A percentile compares a stretch with the other conserved stretches of the same genome.
Evolutionary conservation across 2,329 filamentous ascomycete species (phyloP).

Genomic region (Fusarium lateritium): DNA sequence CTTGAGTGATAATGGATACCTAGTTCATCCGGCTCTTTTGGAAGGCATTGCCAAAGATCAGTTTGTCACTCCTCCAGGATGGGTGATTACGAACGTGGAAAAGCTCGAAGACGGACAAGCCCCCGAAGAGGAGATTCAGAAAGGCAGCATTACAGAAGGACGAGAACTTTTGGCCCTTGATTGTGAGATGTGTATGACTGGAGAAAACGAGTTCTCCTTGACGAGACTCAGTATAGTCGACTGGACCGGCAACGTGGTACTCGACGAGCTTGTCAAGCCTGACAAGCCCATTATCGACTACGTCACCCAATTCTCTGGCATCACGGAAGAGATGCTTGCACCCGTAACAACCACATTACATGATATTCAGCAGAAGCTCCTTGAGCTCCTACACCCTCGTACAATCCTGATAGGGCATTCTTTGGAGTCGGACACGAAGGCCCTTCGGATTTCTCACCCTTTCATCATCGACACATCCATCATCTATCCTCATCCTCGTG

Average conservation of each 20-base stretch:
- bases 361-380: conserved; percentile 85
- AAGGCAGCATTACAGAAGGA: conserved; percentile 87
- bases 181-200: conserved; percentile 97
- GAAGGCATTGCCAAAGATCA: conserved; percentile 68
- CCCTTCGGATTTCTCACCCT: conserved; percentile 88
- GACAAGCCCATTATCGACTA: conserved; percentile 92
- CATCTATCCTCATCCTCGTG: conserved; percentile 90
- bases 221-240: conserved; percentile 89
- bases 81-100: conserved; percentile 84
- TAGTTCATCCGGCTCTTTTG: conserved; percentile 84
- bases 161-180: conserved; percentile 86
- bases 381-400: conserved; percentile 78
- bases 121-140: conserved; percentile 79
- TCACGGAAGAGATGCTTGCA: conserved; percentile 87
- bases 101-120: conserved; percentile 76
- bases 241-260: conserved; percentile 85
- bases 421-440: conserved; percentile 85
- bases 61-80: conserved; percentile 75
- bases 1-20: conserved; percentile 85
- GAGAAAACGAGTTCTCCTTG: conserved; percentile 82
- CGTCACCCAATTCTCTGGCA: conserved; percentile 91
- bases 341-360: conserved; percentile 85
- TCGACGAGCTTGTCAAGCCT: conserved; percentile 95
- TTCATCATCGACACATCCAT: conserved; percentile 94
- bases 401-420: conserved; percentile 86